Base-by-base conservation (phyloP, 1,284 basidiomycete genomes). In the Heterobasidion occidentale region DNA sequence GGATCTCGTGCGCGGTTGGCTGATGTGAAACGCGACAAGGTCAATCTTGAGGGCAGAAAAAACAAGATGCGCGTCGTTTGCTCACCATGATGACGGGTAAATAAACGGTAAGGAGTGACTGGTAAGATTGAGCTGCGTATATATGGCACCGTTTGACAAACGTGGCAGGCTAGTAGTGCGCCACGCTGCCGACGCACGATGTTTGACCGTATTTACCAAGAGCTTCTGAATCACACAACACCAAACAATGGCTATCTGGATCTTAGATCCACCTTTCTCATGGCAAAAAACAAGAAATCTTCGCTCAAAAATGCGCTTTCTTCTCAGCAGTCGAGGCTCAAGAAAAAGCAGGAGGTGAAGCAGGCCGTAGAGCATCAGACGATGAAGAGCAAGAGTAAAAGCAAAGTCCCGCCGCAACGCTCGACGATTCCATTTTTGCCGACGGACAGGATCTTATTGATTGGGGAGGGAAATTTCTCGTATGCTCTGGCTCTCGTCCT, bases 401-500 rank as follows among this genome's bases (percentile, higher is more conserved):
- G 59, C 53, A 71, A 66, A 57, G 59, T 62, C 6, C 50, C 53
- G 35, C 49, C 57, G 33, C 57, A 44, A 8, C 73, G 69, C 36
- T 71, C 74, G 1, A 86, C 79, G 0, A 74, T 90, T n/a, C 93
- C 94, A 0, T 94, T 95, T 71, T 72, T 69, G 4, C 64, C 78
- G 0, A 84, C 83, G 34, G 92, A 98, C 68, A 85, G 75, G 46
- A 88, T 98, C 50, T 79, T 98, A 14, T 79, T 98, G 42, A 76
- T 98, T 52, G 95, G 96, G n/a, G 95, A 98, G 74, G 92, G 92
- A 33, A 94, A 98, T 70, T 98, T 99, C 65, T 96, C 94, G 1
- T 99, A 94, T 65, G 79, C 94, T 0, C 82, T 81, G 20, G 86
- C 94, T 8, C 77, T 98, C 7, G 71, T 92, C 14, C 68, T 71